Base-by-base conservation (phyloP, 2,329 filamentous ascomycete species). In the Golovinomyces cichoracearum region DNA sequence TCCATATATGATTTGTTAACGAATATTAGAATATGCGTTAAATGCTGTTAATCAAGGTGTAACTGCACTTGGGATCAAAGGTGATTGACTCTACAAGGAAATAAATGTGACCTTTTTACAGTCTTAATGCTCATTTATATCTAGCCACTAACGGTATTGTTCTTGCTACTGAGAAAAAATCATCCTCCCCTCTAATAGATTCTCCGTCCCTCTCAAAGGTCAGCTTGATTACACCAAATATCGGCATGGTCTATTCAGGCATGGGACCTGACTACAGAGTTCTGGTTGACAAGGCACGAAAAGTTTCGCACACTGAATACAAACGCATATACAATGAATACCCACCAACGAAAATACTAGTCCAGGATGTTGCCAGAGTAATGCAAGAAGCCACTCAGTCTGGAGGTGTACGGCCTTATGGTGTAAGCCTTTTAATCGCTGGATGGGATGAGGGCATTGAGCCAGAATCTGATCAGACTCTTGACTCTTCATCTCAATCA, bases 261-360 rank as follows among this genome's bases (percentile, higher is more conserved):
- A 98, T 98, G 90, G 88, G 90, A 26, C 90, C 90, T 51, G 90
- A 98, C 66, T 98, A 95, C 70, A 79, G 90, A 65, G 84, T 98
- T 50, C 74, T 98, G 49, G 90, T 95, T 58, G 90, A 98, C 71
- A 88, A 86, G 66, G 90, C 90, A 58, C 85, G 90, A 63, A 98
- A 95, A 68, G 90, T 94, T 57, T 93, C 86, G 50, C 90, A 98
- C 69, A 93, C 90, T 45, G 81, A 79, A 65, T 98, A 98, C 78
- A 98, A 98, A 76, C 84, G 90, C 65, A 86, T 98, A 70, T 98
- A 98, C 73, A 98, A 98, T 68, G 90, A 98, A 69, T 98, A 98
- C 69, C 90, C 90, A n/a, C 90, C 90, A 5, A 98, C 90, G 50
- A 79, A 90, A 64, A 98, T 98, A 80, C 75, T 98, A 68, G 90